Evolutionary conservation across 192 early-diverging fungal genomes (phyloP).

Genomic region (Podila minutissima): DNA sequence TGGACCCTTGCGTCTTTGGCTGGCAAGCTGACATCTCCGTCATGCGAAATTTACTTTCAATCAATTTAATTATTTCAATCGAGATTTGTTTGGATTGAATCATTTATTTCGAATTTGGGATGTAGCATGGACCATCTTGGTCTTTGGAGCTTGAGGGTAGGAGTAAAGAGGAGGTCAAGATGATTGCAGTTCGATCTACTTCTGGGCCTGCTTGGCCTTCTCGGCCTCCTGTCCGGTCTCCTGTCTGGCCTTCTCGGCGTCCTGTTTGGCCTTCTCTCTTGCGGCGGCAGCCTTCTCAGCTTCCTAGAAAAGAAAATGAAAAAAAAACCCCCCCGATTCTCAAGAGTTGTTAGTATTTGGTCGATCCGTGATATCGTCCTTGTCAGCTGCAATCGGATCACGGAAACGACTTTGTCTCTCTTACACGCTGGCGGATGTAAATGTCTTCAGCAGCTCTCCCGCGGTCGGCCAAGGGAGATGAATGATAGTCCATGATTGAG

Average conservation of each 20-base stretch:
- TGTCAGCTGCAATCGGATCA: neutral
- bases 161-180: too few species aligned
- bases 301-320: conserved; percentile 14
- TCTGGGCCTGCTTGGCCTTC: conserved; percentile 17
- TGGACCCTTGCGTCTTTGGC: neutral
- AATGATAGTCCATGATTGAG: neutral
- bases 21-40: neutral
- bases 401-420: neutral
- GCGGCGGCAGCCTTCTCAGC: conserved; percentile 44
- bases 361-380: neutral
- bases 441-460: conserved; percentile 30
- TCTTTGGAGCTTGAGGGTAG: neutral
- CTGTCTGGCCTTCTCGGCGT: conserved; percentile 6
- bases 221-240: neutral
- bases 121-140: neutral
- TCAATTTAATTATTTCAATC: neutral
- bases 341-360: neutral
- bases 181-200: conserved; percentile 5
- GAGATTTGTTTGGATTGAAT: neutral
- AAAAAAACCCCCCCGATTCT: too few species aligned
- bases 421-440: conserved; percentile 44
- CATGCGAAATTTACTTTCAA: neutral
- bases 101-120: neutral
- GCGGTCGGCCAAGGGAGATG: conserved; percentile 25
- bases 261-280: conserved; percentile 11